A percentile compares a stretch with the other conserved stretches of the same genome.
Conservation (phyloP, 2,329 filamentous ascomycete genomes). For the Alternaria sp. region DNA sequence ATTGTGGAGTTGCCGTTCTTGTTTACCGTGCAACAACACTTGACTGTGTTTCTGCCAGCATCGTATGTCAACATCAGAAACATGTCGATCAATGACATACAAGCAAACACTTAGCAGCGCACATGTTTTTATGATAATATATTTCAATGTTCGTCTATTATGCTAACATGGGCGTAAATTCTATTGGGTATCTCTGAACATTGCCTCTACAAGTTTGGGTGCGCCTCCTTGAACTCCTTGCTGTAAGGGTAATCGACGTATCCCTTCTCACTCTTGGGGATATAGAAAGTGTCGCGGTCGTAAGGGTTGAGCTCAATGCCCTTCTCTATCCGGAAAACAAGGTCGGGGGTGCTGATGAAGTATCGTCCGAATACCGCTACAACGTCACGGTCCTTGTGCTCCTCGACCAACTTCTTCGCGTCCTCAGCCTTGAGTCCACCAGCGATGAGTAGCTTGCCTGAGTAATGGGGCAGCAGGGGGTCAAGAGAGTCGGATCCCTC, state of each 20-base stretch:
- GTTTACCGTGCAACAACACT: neutral
- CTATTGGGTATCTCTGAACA: neutral
- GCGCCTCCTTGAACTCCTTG: constrained; percentile 27
- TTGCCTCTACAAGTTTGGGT: neutral
- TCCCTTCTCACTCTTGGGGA: constrained; percentile 44
- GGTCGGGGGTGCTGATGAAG: constrained; percentile 61
- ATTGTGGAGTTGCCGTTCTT: neutral
- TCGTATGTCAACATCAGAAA: neutral
- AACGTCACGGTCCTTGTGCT: constrained; percentile 57
- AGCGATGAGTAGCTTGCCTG: constrained; percentile 51
- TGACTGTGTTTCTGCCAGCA: neutral
- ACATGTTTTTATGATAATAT: neutral
- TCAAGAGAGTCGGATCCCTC: constrained; percentile 33
- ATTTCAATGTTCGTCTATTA: neutral
- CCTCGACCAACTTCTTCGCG: constrained; percentile 49
- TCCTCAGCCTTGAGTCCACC: constrained; percentile 54
- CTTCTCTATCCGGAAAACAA: constrained; percentile 57
- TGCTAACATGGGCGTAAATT: neutral
- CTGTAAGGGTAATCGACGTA: constrained; percentile 53
- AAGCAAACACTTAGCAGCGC: neutral
- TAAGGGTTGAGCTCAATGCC: constrained; percentile 57
- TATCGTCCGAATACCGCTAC: constrained; percentile 59
- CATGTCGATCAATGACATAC: neutral
- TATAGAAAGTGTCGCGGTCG: constrained; percentile 59
- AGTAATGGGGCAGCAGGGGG: constrained; percentile 36